Evolutionary conservation across 1,284 basidiomycete genomes (phyloP).

Genomic region (Apiotrichum veenhuisii): DNA sequence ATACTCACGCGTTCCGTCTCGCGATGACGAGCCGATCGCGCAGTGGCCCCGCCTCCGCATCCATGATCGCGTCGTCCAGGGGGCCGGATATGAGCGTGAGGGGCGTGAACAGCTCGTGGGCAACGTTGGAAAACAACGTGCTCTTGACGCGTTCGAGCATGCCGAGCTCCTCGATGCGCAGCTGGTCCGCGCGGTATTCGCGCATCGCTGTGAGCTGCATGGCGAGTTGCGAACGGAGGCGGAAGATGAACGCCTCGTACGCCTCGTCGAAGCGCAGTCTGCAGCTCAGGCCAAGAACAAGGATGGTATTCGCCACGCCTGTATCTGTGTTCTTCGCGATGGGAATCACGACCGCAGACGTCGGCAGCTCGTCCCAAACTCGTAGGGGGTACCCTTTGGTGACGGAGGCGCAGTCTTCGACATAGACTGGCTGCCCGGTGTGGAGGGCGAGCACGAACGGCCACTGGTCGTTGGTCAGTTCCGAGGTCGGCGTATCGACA

Average conservation of each 20-base stretch:
- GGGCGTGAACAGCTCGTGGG: slow-evolving; percentile 49
- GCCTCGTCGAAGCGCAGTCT: slow-evolving; percentile 44
- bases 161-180: slow-evolving; percentile 48
- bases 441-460: slow-evolving; percentile 40
- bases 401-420: slow-evolving; percentile 40
- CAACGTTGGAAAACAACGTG: slow-evolving; percentile 45
- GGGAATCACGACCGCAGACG: slow-evolving; percentile 48
- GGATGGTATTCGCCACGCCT: slow-evolving; percentile 37
- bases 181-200: slow-evolving; percentile 30
- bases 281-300: slow-evolving; percentile 49
- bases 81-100: slow-evolving; percentile 48
- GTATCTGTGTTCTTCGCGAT: slow-evolving; percentile 42
- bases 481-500: too few relatives aligned
- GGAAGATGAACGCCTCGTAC: slow-evolving; percentile 40
- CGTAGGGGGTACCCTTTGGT: slow-evolving; percentile 38
- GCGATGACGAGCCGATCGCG: slow-evolving; percentile 43
- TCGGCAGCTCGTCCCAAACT: slow-evolving; percentile 47
- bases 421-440: slow-evolving; percentile 32
- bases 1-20: slow-evolving; percentile 38
- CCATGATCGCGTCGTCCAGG: slow-evolving; percentile 37
- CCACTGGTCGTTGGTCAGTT: slow-evolving; percentile 21
- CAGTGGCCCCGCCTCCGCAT: slow-evolving; percentile 30
- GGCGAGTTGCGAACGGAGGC: slow-evolving; percentile 24
- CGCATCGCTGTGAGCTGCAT: slow-evolving; percentile 21
- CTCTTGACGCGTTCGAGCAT: slow-evolving; percentile 49